Conservation (phyloP, 306 rosid species). For the Vigna reflexopilosa region DNA sequence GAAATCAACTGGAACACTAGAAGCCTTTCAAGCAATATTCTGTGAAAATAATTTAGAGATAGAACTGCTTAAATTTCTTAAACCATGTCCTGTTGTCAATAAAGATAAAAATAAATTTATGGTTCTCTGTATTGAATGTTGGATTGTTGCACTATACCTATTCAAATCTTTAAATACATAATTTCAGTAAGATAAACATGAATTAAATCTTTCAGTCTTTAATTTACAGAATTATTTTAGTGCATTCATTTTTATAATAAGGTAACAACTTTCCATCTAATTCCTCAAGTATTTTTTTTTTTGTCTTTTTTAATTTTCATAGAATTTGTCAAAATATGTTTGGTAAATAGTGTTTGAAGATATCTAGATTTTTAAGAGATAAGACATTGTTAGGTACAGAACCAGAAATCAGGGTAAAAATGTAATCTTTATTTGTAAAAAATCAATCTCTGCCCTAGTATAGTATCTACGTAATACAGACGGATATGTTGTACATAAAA, state of each 20-base stretch:
- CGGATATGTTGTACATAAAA: not conserved
- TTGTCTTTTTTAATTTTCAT: not conserved
- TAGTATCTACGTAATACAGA: not conserved
- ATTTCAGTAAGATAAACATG: not conserved
- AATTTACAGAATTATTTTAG: not conserved
- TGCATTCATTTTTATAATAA: not conserved
- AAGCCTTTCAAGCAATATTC: too few species aligned
- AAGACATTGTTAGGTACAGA: not conserved
- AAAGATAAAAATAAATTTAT: not conserved
- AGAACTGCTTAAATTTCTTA: too few species aligned
- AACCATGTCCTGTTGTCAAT: not conserved
- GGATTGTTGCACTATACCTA: not conserved
- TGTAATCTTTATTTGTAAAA: not conserved
- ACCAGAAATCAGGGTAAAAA: not conserved
- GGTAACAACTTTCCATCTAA: not conserved
- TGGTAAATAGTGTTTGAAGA: constrained; percentile 5
- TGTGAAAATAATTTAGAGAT: too few species aligned
- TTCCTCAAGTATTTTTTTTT: not conserved
- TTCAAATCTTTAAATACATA: not conserved
- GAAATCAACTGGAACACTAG: constrained; percentile 5
- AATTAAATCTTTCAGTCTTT: not conserved
- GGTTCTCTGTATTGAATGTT: not conserved
- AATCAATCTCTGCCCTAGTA: not conserved
- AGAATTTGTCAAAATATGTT: not conserved
- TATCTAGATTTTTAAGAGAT: not conserved